phyloP scores from a whole-genome alignment of 805 yeast species.

The Ogataea corticis region DNA sequence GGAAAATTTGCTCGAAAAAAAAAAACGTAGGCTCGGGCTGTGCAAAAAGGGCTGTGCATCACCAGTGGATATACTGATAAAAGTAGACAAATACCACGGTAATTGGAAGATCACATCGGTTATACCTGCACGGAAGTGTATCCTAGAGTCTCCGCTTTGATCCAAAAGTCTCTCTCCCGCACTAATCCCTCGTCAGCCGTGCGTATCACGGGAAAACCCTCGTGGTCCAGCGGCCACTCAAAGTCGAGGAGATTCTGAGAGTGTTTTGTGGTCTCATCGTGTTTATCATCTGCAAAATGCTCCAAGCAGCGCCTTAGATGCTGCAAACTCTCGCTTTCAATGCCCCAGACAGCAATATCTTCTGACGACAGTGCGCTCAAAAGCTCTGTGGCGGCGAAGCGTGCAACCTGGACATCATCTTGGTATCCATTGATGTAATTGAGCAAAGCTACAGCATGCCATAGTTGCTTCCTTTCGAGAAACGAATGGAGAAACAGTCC shows the following conservation, averaged over 20 bases:
- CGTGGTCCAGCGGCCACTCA: neutral
- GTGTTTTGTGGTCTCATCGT: too few species aligned
- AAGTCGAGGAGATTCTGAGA: neutral
- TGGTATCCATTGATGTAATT: slow-evolving; percentile 6
- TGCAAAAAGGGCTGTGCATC: neutral
- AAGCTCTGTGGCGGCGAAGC: too few species aligned
- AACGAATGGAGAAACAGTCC: neutral
- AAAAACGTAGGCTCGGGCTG: neutral
- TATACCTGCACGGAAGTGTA: too few species aligned
- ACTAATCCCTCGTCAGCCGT: neutral
- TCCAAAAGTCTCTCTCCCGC: neutral
- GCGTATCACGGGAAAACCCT: neutral
- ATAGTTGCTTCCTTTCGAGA: slow-evolving; percentile 2
- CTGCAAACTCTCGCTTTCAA: neutral
- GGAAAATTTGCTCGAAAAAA: neutral
- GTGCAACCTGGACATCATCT: too few species aligned
- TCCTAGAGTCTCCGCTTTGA: neutral
- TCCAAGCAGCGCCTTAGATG: neutral
- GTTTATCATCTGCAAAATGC: too few species aligned
- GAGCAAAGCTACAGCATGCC: slow-evolving; percentile 10
- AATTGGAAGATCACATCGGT: too few species aligned
- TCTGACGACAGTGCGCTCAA: too few species aligned
- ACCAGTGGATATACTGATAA: neutral
- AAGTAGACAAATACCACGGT: too few species aligned
- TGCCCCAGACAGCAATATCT: neutral